Conservation (phyloP, 345 rosid species). For the Heritiera fomes region DNA sequence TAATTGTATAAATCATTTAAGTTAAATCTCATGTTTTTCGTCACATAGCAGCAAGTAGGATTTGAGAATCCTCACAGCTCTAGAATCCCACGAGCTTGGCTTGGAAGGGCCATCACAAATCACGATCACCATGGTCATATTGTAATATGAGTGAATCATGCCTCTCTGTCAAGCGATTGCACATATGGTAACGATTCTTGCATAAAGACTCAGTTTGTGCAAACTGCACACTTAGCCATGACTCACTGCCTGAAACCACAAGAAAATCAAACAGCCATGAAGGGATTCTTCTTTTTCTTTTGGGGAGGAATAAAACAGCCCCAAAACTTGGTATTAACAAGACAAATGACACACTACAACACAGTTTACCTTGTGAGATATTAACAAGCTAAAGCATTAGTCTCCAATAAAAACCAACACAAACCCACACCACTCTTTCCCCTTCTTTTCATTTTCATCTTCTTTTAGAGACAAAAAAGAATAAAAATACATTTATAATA, state of each 20-base stretch:
- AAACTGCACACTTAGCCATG: background rate
- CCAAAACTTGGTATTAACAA: conserved; percentile 1
- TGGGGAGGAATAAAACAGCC: background rate
- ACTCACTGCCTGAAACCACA: background rate
- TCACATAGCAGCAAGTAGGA: too few relatives aligned
- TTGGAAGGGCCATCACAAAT: background rate
- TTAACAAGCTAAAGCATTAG: background rate
- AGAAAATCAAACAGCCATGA: background rate
- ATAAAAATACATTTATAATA: background rate
- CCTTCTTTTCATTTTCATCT: background rate
- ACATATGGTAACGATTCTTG: too few relatives aligned
- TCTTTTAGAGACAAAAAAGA: background rate
- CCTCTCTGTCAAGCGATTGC: too few relatives aligned
- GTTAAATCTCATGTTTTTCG: too few relatives aligned
- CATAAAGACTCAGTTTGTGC: background rate
- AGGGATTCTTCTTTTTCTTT: background rate
- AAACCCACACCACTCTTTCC: conserved; percentile 7
- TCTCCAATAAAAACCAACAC: background rate
- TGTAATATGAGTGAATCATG: too few relatives aligned
- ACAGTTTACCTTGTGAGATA: background rate
- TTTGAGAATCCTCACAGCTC: background rate
- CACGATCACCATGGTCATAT: background rate
- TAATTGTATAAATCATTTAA: too few relatives aligned
- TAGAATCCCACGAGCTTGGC: background rate
- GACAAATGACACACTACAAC: background rate